Conservation (phyloP, 352 stramenopile genomes). For the Peronospora belbahrii region DNA sequence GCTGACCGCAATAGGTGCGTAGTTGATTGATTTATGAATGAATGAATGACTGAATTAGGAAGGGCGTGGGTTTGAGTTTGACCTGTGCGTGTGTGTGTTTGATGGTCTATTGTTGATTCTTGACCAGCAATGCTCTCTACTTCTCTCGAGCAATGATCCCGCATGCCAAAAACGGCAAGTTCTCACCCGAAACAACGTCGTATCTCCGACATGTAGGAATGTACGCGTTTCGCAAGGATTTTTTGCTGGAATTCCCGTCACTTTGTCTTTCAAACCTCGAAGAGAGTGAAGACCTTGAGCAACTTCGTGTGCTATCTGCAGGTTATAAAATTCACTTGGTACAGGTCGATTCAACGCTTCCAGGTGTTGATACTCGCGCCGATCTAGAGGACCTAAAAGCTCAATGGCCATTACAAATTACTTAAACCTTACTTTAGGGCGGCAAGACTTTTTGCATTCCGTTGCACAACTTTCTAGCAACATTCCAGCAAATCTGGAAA, state of each 20-base stretch:
- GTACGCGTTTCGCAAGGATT: conserved; percentile 74
- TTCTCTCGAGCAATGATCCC: conserved; percentile 80
- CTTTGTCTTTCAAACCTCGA: conserved; percentile 51
- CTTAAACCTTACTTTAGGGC: neutral
- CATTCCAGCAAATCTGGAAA: too few relatives aligned
- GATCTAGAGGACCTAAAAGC: conserved; percentile 51
- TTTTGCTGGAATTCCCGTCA: conserved; percentile 58
- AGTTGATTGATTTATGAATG: neutral
- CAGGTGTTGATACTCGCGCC: conserved; percentile 59
- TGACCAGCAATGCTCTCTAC: conserved; percentile 62
- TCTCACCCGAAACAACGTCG: conserved; percentile 33
- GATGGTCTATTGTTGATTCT: conserved; percentile 6
- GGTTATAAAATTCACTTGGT: conserved; percentile 69
- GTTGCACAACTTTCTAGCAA: too few relatives aligned
- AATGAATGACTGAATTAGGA: neutral
- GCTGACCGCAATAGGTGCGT: conserved; percentile 46
- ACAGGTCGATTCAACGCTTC: conserved; percentile 47
- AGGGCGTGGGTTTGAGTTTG: neutral
- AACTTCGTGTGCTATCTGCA: conserved; percentile 74
- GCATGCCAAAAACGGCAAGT: conserved; percentile 56
- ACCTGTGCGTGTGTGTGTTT: conserved; percentile 1
- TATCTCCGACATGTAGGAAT: conserved; percentile 76
- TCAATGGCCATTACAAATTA: conserved; percentile 20
- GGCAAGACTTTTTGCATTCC: neutral
- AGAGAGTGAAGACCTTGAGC: conserved; percentile 68